Conservation (phyloP, 768 basidiomycete genomes). For the Psilocybe subaeruginosa region DNA sequence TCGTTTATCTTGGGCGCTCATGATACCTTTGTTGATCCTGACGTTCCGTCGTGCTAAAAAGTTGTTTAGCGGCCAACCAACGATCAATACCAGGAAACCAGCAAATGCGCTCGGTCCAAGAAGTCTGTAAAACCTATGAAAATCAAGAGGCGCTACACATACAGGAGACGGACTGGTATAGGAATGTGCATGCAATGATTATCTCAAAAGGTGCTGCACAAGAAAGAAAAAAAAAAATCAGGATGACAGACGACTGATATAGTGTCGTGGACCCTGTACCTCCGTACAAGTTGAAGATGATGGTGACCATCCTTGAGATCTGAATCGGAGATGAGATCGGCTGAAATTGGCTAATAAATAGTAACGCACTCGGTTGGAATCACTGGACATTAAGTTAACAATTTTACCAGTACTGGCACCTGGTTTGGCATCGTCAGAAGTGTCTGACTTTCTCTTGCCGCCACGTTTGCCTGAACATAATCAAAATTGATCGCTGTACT, state of each 20-base stretch:
- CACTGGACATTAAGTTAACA: slow-evolving; percentile 86
- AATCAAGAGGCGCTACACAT: neutral
- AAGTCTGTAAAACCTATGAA: slow-evolving; percentile 40
- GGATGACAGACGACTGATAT: neutral
- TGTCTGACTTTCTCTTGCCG: slow-evolving; percentile 35
- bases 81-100: slow-evolving; percentile 68
- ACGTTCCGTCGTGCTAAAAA: slow-evolving; percentile 61
- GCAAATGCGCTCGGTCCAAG: slow-evolving; percentile 75
- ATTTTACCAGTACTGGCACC: slow-evolving; percentile 91
- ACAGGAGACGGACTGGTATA: slow-evolving; percentile 64
- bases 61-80: slow-evolving; percentile 77
- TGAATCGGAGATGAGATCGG: slow-evolving; percentile 12
- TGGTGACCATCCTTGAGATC: slow-evolving; percentile 56
- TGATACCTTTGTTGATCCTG: slow-evolving; percentile 59
- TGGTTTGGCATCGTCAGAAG: slow-evolving; percentile 59
- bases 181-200: slow-evolving; percentile 67
- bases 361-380: slow-evolving; percentile 58
- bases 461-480: slow-evolving; percentile 28
- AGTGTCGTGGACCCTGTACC: slow-evolving; percentile 31
- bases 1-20: slow-evolving; percentile 69
- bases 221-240: neutral
- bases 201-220: slow-evolving; percentile 73
- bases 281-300: slow-evolving; percentile 68
- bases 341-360: neutral
- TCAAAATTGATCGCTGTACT: slow-evolving; percentile 26